Evolutionary conservation across 1,284 basidiomycete genomes (phyloP), one percentile per base, ranked within the genome.

Genomic region (Sporisorium iseilematis-ciliati): DNA sequence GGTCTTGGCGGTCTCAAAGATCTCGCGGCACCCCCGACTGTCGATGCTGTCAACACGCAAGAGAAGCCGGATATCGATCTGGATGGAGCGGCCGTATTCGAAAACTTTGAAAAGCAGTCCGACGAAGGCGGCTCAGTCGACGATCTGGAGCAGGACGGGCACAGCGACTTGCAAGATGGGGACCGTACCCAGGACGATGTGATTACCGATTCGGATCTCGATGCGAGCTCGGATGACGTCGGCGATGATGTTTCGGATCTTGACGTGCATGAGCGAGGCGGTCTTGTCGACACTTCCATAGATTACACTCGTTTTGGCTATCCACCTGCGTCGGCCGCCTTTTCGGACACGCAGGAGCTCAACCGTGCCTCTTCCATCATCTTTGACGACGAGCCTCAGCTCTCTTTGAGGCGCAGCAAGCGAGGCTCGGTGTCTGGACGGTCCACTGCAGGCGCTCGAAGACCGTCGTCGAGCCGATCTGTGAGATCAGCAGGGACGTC

Each of bases 231-330:
- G 11, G 65, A 65, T 21, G 73, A 63, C 11, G 60, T 60, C 20
- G 72, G 51, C 7, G 73, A 70, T 4, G 74, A 68, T 41, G 70
- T 66, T 6, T 61, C 70, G 12, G 69, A 78, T 52, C 52, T 80
- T 10, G 70, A 75, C 20, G 33, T 54, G 29, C 53, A 67, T n/a
- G 66, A 69, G 43, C 46, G 61, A 26, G 51, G 25, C 31, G 42
- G 49, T 29, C 26, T 59, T 18, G 61, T 57, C 35, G 75, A 73
- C 33, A 64, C 63, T 1, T 73, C 70, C 14, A 65, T 70, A 57
- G 79, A 82, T 55, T 79, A 80, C 50, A 65, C 67, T 11, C 53
- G 76, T 20, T 80, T 73, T 20, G 79, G 79, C 16, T 80, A 80
- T 26, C 79, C 79, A 8, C 79, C 77, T 3, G 74, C 79, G 4